Base-by-base conservation (phyloP, 106 monocot species). In the Dendrobium chrysotoxum region DNA sequence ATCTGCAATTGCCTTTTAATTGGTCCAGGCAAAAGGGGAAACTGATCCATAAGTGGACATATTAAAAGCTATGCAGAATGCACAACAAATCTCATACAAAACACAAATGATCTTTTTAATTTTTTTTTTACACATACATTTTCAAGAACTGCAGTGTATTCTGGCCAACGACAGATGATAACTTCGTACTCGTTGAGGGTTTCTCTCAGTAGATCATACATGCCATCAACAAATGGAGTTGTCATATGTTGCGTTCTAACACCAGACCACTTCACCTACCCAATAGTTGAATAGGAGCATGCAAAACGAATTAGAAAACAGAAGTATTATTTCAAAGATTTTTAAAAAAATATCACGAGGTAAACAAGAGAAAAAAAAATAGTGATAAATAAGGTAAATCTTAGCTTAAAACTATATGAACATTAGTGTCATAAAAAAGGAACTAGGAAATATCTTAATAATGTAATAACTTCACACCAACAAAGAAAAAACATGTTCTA, bases 161-260 rank as follows among this genome's bases (percentile, higher is more conserved):
- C 99, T 75, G 99, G 99, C 99, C 99, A 99, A 40, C 99, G 91
- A 78, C 91, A 88, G 30, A 93, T 93, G 72, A 99, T 99, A 70
- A 95, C 88, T 79, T 99, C 93, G 85, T 93, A 99, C 78, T 99
- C 99, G 23, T 84, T 91, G 40, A 99, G 76, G 67, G 88, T 95
- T 10, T 93, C 91, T 74, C 87, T 91, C 53, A 99, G 80, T n/a
- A 83, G 71, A 30, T 90, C 95, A 82, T 91, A 99, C 95, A 99
- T 99, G 16, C 92, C 91, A 82, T 99, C 95, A 16, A 93, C 93
- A 86, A 99, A 99, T 54, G 99, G 99, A 70, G 95, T 99, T 38
- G 99, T 99, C 41, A 85, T 84, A 79, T 99, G 95, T 55, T 88
- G 86, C 13, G 95, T 93, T 46, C 90, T 83, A 72, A 95, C 95